Evolutionary conservation across 441 rosid species (phyloP).

Genomic region (Adansonia rubrostipa): DNA sequence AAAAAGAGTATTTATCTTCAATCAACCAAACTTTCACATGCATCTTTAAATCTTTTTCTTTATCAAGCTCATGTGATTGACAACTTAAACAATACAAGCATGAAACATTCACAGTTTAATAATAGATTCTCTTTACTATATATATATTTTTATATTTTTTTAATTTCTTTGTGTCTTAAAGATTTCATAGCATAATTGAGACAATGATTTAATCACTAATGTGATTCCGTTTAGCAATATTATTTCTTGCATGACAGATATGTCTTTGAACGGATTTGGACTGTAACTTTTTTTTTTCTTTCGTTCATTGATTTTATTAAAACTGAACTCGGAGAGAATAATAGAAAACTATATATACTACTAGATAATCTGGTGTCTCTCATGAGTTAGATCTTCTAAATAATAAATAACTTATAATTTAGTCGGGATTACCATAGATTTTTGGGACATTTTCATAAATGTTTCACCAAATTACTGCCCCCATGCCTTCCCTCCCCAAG

Average conservation of each 20-base stretch:
- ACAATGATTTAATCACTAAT: not conserved
- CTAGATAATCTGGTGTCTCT: not conserved
- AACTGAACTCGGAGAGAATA: not conserved
- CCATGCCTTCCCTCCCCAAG: not conserved
- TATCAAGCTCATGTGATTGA: conserved; percentile 17
- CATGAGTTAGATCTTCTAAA: not conserved
- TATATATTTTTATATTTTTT: not conserved
- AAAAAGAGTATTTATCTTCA: not conserved
- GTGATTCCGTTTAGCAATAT: not conserved
- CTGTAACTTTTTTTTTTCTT: not conserved
- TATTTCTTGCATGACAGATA: conserved; percentile 12
- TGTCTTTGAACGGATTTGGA: conserved; percentile 24
- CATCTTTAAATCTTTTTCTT: not conserved
- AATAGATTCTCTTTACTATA: not conserved
- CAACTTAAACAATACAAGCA: conserved; percentile 13
- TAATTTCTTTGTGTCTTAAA: not conserved
- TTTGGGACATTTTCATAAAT: not conserved
- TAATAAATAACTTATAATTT: not conserved
- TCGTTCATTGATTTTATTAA: not conserved
- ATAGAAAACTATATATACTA: not conserved
- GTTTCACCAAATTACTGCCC: not conserved
- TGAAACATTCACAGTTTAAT: not conserved
- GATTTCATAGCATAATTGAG: conserved; percentile 9
- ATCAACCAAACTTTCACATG: conserved; percentile 21
- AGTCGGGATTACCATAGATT: not conserved